These are phyloP conservation scores for Mycena galericulata DNA, from an alignment of 768 basidiomycete species.

Conservation along the genomic window DNA sequence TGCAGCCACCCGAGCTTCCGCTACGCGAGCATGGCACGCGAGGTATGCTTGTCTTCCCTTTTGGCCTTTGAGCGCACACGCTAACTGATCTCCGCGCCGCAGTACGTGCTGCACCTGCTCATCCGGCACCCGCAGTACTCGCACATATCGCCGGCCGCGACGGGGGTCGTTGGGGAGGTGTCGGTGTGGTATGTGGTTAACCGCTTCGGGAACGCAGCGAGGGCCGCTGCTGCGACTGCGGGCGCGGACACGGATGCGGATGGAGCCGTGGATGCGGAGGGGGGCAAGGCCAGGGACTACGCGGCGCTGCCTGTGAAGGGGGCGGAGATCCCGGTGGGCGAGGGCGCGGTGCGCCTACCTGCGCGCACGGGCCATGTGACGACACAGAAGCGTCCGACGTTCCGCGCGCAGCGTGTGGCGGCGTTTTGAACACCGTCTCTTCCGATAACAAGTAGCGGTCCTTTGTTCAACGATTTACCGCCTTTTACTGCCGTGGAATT, in stretches of 20 bases:
- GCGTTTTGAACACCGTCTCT: background rate
- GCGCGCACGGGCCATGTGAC: constrained; percentile 1
- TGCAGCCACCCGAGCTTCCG: constrained; percentile 33
- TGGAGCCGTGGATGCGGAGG: background rate
- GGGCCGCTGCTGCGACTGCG: too few relatives aligned
- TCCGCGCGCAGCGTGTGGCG: constrained; percentile 17
- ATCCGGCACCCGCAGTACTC: constrained; percentile 33
- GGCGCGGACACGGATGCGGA: background rate
- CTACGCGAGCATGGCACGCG: constrained; percentile 27
- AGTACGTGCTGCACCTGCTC: constrained; percentile 29
- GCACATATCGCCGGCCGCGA: constrained; percentile 29
- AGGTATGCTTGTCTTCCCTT: background rate
- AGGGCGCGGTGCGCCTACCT: constrained; percentile 8
- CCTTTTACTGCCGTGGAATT: too few relatives aligned
- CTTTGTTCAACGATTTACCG: too few relatives aligned
- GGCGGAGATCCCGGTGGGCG: background rate
- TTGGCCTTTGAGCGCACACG: too few relatives aligned
- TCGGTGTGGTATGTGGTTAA: constrained; percentile 32
- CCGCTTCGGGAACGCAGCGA: constrained; percentile 13
- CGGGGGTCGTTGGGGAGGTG: constrained; percentile 23
- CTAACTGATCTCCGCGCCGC: too few relatives aligned
- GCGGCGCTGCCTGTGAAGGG: constrained; percentile 20
- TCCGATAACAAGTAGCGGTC: background rate
- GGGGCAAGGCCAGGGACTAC: too few relatives aligned
- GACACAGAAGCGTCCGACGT: constrained; percentile 27